Conservation (phyloP, 2,329 filamentous ascomycete species). For the Pyrenochaeta sp. region DNA sequence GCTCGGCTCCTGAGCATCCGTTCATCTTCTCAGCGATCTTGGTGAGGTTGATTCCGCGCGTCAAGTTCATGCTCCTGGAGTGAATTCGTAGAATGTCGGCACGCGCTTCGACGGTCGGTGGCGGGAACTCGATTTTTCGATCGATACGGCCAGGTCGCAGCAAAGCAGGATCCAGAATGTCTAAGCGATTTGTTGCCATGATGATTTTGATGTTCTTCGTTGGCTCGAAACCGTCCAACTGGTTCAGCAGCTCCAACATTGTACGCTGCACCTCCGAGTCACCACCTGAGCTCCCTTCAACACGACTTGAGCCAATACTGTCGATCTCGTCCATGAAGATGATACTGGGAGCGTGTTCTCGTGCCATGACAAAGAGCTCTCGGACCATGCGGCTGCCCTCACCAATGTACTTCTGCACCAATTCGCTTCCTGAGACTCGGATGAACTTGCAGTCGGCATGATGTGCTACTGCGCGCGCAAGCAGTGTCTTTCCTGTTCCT, state of each 20-base stretch:
- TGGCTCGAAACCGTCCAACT: slow-evolving; percentile 97
- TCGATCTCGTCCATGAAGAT: slow-evolving; percentile 99
- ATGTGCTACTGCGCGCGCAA: slow-evolving; percentile 94
- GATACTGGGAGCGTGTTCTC: slow-evolving; percentile 96
- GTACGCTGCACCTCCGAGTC: slow-evolving; percentile 98
- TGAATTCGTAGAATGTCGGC: slow-evolving; percentile 98
- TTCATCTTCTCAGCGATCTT: slow-evolving; percentile 99
- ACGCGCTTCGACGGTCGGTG: slow-evolving; percentile 92
- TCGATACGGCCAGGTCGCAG: slow-evolving; percentile 97
- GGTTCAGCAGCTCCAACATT: slow-evolving; percentile 97
- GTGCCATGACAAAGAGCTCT: slow-evolving; percentile 98
- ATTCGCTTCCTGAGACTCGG: slow-evolving; percentile 90
- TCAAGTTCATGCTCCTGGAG: slow-evolving; percentile 98
- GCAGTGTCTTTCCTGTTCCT: slow-evolving; percentile 94
- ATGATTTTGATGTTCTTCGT: slow-evolving; percentile 99
- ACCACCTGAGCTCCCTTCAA: slow-evolving; percentile 92
- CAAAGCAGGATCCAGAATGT: slow-evolving; percentile 94
- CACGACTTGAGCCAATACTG: slow-evolving; percentile 95
- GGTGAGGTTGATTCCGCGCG: slow-evolving; percentile 93
- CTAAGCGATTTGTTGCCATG: slow-evolving; percentile 98
- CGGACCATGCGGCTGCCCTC: slow-evolving; percentile 98
- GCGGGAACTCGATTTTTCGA: slow-evolving; percentile 98
- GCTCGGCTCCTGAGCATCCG: slow-evolving; percentile 93
- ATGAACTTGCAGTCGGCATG: slow-evolving; percentile 99
- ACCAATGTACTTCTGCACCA: slow-evolving; percentile 99